These are phyloP conservation scores for Plectosphaerella cucumerina DNA, from an alignment of 2,329 filamentous ascomycete species.

Conservation along the genomic window DNA sequence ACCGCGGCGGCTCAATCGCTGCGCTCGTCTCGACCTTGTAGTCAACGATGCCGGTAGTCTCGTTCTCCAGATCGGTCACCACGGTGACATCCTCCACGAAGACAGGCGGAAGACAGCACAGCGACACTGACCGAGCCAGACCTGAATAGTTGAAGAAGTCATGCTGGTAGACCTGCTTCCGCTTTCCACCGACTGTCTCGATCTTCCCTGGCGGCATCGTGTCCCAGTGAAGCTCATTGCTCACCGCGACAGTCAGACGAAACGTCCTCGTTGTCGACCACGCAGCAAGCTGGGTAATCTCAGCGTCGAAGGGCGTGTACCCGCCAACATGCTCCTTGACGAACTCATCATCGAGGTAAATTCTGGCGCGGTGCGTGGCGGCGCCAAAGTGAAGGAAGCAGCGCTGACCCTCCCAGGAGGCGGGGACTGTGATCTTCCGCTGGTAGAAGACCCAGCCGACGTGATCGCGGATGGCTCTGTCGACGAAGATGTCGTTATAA, in stretches of 20 bases:
- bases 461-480: conserved; percentile 18
- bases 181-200: conserved; percentile 12
- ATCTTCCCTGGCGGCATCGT: conserved; percentile 20
- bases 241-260: conserved; percentile 24
- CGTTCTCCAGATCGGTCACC: conserved; percentile 13
- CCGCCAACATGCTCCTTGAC: conserved; percentile 20
- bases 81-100: conserved; percentile 19
- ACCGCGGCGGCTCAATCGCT: not conserved
- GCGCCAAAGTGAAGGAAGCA: conserved; percentile 19
- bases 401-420: conserved; percentile 11
- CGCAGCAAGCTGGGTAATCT: conserved; percentile 16
- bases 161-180: conserved; percentile 20
- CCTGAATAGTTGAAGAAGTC: conserved; percentile 26
- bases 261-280: conserved; percentile 15
- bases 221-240: conserved; percentile 21
- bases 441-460: conserved; percentile 28
- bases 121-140: conserved; percentile 20
- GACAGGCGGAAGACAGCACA: conserved; percentile 17
- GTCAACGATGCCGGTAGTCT: conserved; percentile 2
- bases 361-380: conserved; percentile 19
- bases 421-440: conserved; percentile 17
- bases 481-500: conserved; percentile 19
- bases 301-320: conserved; percentile 21
- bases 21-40: conserved; percentile 7
- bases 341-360: conserved; percentile 19